Base-by-base conservation (phyloP, 305 asterid species). In the Fraxinus xanthoxyloides region DNA sequence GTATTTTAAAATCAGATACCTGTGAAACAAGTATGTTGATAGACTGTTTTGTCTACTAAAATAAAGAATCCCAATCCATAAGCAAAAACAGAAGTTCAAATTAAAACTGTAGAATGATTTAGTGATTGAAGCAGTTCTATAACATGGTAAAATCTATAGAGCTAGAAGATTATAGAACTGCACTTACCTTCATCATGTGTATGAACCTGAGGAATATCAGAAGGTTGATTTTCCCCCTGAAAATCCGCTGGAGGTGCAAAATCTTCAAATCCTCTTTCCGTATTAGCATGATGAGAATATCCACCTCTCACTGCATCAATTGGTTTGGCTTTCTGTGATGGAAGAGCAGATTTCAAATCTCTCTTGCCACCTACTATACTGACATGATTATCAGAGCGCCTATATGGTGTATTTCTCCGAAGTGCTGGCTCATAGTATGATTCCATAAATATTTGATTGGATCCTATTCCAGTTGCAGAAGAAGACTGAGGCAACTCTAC, bases 401-500 rank as follows among this genome's bases (percentile, higher is more conserved):
- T 84, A 83, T 48, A 79, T 61, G 85, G 80, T 17, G 35, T 70
- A 78, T 84, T 85, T 80, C 86, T 84, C 85, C 82, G 80, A 54
- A 43, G 80, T 63, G 77, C 83, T 73, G 90, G 86, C 78, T 81
- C 88, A 83, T 72, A 72, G 73, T 67, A 73, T 40, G 92, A 81
- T 51, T 85, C 93, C 28, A 34, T 74, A 70, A 84, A 51, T 67
- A 92, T 87, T 89, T 87, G 91, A 89, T 92, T 92, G 80, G 97
- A 93, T 84, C 97, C 98, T 76, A 81, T 87, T 75, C 92, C 97
- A 82, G 97, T 88, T 51, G 87, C 96, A 82, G 85, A 84, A 80
- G 98, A 92, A 81, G 98, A 90, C 89, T 89, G 93, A 84, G 92
- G 92, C 59, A 84, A 83, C 80, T 92, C 94, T 19, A 79, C 82